phyloP scores from a whole-genome alignment of 2,329 filamentous ascomycete species.

The Septoria petroselini region DNA sequence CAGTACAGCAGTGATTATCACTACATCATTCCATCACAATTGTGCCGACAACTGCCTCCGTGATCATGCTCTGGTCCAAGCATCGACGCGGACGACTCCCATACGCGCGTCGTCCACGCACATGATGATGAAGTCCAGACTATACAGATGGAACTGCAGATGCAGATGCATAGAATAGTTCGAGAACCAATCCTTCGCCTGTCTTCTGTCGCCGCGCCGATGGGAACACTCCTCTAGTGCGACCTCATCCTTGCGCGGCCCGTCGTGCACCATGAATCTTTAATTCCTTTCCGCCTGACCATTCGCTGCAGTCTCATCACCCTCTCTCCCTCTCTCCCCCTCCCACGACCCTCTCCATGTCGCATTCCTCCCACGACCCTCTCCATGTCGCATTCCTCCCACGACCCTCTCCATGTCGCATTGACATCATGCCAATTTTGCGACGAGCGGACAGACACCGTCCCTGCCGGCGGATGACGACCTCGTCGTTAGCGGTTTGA shows the following conservation, averaged over 20 bases:
- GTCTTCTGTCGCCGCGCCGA: background rate
- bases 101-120: background rate
- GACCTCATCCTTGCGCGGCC: constrained; percentile 6
- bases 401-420: background rate
- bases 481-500: background rate
- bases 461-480: background rate
- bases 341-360: constrained; percentile 1
- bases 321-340: background rate
- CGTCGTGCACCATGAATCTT: background rate
- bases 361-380: background rate
- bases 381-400: constrained; percentile 4
- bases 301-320: constrained; percentile 2
- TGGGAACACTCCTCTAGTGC: background rate
- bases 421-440: constrained; percentile 6
- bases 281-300: constrained; percentile 1
- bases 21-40: no score
- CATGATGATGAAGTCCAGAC: background rate
- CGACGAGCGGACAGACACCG: constrained; percentile 1
- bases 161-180: no score
- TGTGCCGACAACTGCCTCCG: no score
- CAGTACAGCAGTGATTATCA: no score
- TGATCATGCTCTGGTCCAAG: no score
- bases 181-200: constrained; percentile 8
- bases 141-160: no score
- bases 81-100: no score